A percentile compares a stretch with the other conserved stretches of the same genome.
Conservation (phyloP, 139 green algal species). For the Micractinium sp. region DNA sequence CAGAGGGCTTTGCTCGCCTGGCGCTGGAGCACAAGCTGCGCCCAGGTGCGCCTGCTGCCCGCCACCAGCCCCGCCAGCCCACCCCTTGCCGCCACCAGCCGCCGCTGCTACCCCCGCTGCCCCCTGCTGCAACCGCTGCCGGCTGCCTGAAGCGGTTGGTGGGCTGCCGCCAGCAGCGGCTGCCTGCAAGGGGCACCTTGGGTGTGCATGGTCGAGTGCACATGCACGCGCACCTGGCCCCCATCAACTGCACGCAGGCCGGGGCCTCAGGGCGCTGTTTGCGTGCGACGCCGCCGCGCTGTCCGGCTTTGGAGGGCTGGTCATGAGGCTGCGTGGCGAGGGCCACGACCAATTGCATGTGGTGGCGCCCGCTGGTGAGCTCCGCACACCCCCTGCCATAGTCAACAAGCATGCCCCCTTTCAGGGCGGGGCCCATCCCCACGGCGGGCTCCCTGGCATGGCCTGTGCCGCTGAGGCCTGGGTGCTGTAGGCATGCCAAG, state of each 20-base stretch:
- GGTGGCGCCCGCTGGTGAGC: conserved; percentile 60
- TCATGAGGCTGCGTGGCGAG: conserved; percentile 76
- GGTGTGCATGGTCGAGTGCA: neutral
- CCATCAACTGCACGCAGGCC: neutral
- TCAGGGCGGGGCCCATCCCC: too few species aligned
- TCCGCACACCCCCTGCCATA: neutral
- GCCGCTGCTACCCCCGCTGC: conserved; percentile 31
- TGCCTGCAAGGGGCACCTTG: too few species aligned
- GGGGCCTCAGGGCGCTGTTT: neutral
- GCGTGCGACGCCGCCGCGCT: conserved; percentile 15
- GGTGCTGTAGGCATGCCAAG: too few species aligned
- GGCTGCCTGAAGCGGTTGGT: neutral
- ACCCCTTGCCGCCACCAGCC: neutral
- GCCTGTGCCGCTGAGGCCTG: too few species aligned
- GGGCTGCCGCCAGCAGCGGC: neutral
- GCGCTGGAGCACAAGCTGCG: conserved; percentile 74
- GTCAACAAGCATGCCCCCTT: too few species aligned
- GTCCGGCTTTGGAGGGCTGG: conserved; percentile 64
- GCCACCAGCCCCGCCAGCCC: neutral
- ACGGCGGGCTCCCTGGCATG: too few species aligned
- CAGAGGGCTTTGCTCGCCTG: conserved; percentile 72
- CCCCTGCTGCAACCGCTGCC: conserved; percentile 29
- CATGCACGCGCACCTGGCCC: neutral
- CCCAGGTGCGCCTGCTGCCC: conserved; percentile 32
- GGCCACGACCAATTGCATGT: conserved; percentile 65